A percentile compares a stretch with the other conserved stretches of the same genome.
Conservation (phyloP, 192 early-diverging fungal species). For the Glomus cerebriforme region DNA sequence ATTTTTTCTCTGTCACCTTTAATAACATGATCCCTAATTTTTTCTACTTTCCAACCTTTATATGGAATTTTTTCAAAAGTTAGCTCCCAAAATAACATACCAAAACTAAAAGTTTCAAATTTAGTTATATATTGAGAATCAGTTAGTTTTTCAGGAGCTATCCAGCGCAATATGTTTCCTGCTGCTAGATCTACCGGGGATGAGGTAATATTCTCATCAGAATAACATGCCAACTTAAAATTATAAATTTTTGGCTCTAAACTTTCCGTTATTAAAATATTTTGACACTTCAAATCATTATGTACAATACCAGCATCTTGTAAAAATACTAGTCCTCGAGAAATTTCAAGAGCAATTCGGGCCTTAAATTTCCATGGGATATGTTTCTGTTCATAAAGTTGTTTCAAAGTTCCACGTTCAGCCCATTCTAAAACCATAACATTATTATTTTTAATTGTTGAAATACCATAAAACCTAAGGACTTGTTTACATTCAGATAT, state of each 20-base stretch:
- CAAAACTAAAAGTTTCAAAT: neutral
- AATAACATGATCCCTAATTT: too few species aligned
- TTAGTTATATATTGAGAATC: neutral
- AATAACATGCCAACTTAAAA: too few species aligned
- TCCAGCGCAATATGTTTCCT: conserved; percentile 4
- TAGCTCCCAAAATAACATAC: too few species aligned
- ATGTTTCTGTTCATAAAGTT: neutral
- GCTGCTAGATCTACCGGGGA: too few species aligned
- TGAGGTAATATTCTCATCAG: too few species aligned
- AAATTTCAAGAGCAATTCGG: neutral
- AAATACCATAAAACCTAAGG: conserved; percentile 8
- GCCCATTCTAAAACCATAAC: conserved; percentile 8
- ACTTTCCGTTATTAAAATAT: neutral
- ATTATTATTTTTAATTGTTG: neutral
- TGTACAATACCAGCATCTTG: neutral
- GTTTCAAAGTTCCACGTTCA: neutral
- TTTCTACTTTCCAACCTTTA: too few species aligned
- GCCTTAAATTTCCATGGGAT: neutral
- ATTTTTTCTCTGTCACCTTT: too few species aligned
- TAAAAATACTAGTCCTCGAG: conserved; percentile 1
- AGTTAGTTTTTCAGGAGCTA: neutral
- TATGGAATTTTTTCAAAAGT: too few species aligned
- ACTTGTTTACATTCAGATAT: neutral
- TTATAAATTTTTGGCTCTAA: too few species aligned
- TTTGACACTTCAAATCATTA: neutral